Evolutionary conservation across 805 yeast genomes (phyloP), one percentile per base, ranked within the genome.

Genomic region (Candida ficus): DNA sequence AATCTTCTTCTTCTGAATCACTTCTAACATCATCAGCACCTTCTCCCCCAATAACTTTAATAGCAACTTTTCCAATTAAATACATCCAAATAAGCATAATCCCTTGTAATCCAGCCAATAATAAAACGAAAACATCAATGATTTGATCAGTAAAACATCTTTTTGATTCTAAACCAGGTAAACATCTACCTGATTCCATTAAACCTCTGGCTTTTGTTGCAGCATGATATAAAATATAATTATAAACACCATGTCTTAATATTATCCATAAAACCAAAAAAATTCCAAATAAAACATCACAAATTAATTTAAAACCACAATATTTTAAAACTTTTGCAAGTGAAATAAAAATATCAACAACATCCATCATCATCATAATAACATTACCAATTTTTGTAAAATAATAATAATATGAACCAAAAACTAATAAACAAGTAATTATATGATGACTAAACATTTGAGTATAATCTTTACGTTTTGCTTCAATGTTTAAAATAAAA

Each of bases 381-480:
- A 82, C 72, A 61, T 87, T 86, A 23, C 97, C 96, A 41, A 86
- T 74, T 28, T 86, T 72, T 26, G 81, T 76, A 61, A 80, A 83
- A 62, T 83, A 80, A 57, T 76, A 78, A 54, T 67, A 68, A 60
- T 88, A 89, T 1, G 93, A 82, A 2, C 93, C 91, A 11, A 71
- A 58, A 21, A 83, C 72, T 41, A 89, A 70, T 18, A 67, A 51
- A 51, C 80, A 71, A 1, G 97, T 89, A 42, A 90, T 80, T 42
- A 90, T 78, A 61, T 89, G 97, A 60, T 89, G 97, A 34, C 80
- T 65, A 54, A 88, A 77, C 97, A 89, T 89, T 62, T 89, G 95
- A 50, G 63, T 61, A 58, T 85, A 80, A 58, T 89, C 97, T 57
- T 87, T 87, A 46, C 97, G 75, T 47, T 71, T 75, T 45, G 76